Base-by-base conservation (phyloP, 2,329 filamentous ascomycete species). In the Ambrosiella xylebori region DNA sequence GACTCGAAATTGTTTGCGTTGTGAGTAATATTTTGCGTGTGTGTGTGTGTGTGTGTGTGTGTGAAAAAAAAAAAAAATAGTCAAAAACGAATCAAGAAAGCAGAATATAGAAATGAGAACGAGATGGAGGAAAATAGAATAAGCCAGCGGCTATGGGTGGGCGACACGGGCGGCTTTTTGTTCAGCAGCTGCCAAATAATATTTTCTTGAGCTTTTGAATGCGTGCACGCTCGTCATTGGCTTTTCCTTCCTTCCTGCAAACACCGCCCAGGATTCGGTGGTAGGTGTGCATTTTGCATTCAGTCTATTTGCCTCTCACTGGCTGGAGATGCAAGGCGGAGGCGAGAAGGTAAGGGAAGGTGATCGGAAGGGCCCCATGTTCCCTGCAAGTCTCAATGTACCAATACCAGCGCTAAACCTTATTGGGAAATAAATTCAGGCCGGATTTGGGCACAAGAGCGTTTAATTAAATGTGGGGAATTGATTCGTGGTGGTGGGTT, bases 131-230 rank as follows among this genome's bases (percentile, higher is more conserved):
- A 56, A 56, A 49, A 49, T 15, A 36, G 50, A 36, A 37, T 36
- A 56, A 56, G 47, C n/a, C 8, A 56, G 19, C 7, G 54, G 44
- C 27, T 47, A 15, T 17, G 35, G n/a, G 35, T 53, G 51, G 51
- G 51, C 51, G 51, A 53, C 51, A 53, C 51, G 37, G 51, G 5
- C 37, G 35, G 51, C 51, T 53, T 53, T 53, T 53, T 53, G 51
- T 53, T 53, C 51, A 38, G 44, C 7, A 17, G 19, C n/a, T 47
- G 44, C 44, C 19, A 15, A 47, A 47, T 47, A 15, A 17, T 15
- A 2, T 27, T 27, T 27, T 3, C 3, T 27, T 47, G 44, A 47
- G 44, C 27, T 27, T 27, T 8, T 17, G 44, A 15, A 17, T 17
- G n/a, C 13, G 13, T 47, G 4, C 19, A 47, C 44, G 19, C 44